Evolutionary conservation across 139 green algal species (phyloP).

Genomic region (Tetradesmus obliquus): DNA sequence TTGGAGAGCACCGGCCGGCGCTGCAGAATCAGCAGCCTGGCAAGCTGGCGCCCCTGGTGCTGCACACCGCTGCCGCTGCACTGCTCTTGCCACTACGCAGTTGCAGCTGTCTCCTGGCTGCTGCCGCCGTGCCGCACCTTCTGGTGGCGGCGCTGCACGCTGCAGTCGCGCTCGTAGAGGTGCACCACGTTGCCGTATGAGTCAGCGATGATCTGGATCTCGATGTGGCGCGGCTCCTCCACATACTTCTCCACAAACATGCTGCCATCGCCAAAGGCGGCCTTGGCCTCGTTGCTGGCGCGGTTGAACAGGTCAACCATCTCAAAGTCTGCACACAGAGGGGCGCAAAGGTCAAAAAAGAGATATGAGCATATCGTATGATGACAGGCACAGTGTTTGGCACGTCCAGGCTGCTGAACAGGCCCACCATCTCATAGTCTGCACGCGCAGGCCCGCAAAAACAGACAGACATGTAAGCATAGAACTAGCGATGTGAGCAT

Average conservation of each 20-base stretch:
- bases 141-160: conserved; percentile 97
- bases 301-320: conserved; percentile 83
- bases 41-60: background rate
- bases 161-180: conserved; percentile 97
- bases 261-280: conserved; percentile 93
- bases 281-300: conserved; percentile 84
- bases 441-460: too few species aligned
- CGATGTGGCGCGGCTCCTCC: conserved; percentile 88
- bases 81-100: background rate
- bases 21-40: too few species aligned
- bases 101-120: background rate
- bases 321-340: conserved; percentile 69
- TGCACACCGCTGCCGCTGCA: background rate
- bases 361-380: too few species aligned
- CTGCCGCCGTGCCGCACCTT: conserved; percentile 70
- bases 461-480: too few species aligned
- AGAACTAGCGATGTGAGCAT: too few species aligned
- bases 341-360: background rate
- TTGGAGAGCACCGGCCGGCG: too few species aligned
- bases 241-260: conserved; percentile 99
- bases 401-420: too few species aligned
- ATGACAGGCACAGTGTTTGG: too few species aligned
- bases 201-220: conserved; percentile 95
- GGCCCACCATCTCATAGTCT: too few species aligned
- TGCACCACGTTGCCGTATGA: conserved; percentile 95